These are phyloP conservation scores for Xylaria sp. DNA, from an alignment of 2,329 filamentous ascomycete genomes.

Conservation along the genomic window DNA sequence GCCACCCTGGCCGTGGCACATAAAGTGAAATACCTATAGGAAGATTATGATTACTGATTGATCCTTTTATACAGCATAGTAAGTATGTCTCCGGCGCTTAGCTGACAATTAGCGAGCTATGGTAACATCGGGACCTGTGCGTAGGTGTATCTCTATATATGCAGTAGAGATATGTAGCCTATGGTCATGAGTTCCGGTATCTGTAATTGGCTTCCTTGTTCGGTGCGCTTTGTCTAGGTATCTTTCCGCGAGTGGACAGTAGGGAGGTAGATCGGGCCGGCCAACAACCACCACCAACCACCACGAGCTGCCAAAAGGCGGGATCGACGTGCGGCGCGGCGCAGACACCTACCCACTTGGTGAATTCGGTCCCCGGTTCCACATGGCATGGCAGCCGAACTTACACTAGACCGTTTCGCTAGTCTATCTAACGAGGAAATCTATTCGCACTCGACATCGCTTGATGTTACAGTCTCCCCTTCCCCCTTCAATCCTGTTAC, in stretches of 20 bases:
- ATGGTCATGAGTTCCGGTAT: conserved; percentile 9
- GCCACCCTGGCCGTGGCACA: not conserved
- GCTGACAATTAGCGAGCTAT: conserved; percentile 15
- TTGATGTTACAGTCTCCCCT: conserved; percentile 9
- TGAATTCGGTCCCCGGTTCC: conserved; percentile 6
- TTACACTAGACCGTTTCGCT: not conserved
- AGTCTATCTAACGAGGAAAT: not conserved
- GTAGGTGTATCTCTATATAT: not conserved
- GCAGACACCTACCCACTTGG: not conserved
- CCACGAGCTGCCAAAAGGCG: not conserved
- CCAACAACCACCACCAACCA: not conserved
- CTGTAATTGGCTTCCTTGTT: conserved; percentile 1
- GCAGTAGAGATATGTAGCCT: too few relatives aligned
- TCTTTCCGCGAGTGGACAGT: not conserved
- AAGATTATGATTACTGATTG: not conserved
- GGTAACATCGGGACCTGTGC: not conserved
- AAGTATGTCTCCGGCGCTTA: not conserved
- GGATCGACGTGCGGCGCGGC: conserved; percentile 14
- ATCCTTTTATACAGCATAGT: not conserved
- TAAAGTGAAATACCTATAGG: not conserved
- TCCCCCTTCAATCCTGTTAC: conserved; percentile 15
- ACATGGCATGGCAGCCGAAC: not conserved
- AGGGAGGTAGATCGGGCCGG: not conserved
- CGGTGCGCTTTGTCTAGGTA: conserved; percentile 5
- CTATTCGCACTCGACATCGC: not conserved